Conservation (phyloP, 257 asterid species). For the Gardenia jasminoides region DNA sequence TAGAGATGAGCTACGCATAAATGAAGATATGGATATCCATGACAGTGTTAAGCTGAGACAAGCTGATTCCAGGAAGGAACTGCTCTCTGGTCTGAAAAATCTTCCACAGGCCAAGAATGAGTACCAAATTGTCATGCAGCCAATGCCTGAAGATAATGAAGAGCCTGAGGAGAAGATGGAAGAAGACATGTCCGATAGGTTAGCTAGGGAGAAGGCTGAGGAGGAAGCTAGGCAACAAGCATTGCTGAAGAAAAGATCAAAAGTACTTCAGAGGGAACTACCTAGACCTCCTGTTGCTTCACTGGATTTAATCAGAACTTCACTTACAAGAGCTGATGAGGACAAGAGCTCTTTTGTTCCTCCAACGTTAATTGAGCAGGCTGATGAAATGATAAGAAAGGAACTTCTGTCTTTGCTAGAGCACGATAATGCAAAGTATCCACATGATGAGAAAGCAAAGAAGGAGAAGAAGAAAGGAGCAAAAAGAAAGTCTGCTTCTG, state of each 20-base stretch:
- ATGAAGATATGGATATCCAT: constrained; percentile 72
- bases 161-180: constrained; percentile 95
- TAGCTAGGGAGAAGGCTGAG: constrained; percentile 92
- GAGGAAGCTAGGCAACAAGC: constrained; percentile 89
- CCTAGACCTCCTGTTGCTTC: constrained; percentile 96
- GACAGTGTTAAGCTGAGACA: constrained; percentile 51
- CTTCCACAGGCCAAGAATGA: constrained; percentile 97
- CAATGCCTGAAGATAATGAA: constrained; percentile 70
- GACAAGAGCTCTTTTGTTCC: constrained; percentile 97
- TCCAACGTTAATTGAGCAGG: constrained; percentile 86
- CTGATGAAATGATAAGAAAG: constrained; percentile 83
- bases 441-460: constrained; percentile 64
- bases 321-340: constrained; percentile 71
- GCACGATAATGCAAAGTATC: constrained; percentile 89
- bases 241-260: constrained; percentile 82
- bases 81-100: constrained; percentile 56
- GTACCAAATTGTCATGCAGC: constrained; percentile 77
- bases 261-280: constrained; percentile 91
- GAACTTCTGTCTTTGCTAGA: constrained; percentile 86
- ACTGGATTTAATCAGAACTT: constrained; percentile 60
- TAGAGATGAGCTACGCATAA: constrained; percentile 88
- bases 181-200: constrained; percentile 97
- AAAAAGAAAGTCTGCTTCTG: constrained; percentile 50
- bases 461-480: constrained; percentile 84
- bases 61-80: constrained; percentile 56